These are phyloP conservation scores for Oidiodendron maius DNA, from an alignment of 495 filamentous ascomycete genomes.

Conservation along the genomic window DNA sequence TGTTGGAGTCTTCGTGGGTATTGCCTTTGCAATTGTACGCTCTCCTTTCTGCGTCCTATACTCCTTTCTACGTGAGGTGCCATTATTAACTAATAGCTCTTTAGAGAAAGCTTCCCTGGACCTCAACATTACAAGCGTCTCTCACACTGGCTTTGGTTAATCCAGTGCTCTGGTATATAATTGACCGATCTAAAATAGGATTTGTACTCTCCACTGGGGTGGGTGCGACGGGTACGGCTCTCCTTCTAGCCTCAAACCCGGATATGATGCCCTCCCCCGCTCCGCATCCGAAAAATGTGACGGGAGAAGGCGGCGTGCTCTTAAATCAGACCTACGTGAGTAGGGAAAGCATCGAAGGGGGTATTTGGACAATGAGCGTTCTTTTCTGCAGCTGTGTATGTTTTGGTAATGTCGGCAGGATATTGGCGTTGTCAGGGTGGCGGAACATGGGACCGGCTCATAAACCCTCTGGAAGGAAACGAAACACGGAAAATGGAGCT, in stretches of 20 bases:
- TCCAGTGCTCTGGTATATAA: conserved; percentile 90
- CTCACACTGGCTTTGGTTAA: conserved; percentile 87
- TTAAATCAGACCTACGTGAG: conserved; percentile 45
- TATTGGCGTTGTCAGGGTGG: conserved; percentile 49
- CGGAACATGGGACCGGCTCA: neutral
- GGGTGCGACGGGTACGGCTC: conserved; percentile 64
- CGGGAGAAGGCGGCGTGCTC: neutral
- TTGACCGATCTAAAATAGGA: conserved; percentile 83
- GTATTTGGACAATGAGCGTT: conserved; percentile 85
- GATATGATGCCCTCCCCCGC: conserved; percentile 65
- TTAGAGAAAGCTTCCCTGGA: conserved; percentile 82
- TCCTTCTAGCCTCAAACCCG: conserved; percentile 67
- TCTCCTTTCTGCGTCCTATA: conserved; percentile 2
- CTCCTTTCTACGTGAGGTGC: neutral
- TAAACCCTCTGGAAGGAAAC: neutral
- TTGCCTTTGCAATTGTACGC: conserved; percentile 92
- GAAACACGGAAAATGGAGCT: neutral
- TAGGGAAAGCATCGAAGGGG: conserved; percentile 70
- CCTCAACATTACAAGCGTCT: conserved; percentile 89
- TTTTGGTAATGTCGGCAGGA: conserved; percentile 90
- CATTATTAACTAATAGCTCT: conserved; percentile 9
- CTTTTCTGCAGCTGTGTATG: conserved; percentile 91
- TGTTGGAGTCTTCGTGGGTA: conserved; percentile 90
- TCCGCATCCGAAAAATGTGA: conserved; percentile 16
- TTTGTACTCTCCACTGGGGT: conserved; percentile 69